phyloP scores from a whole-genome alignment of 108 stramenopile species.

The Nitzschia sp. region DNA sequence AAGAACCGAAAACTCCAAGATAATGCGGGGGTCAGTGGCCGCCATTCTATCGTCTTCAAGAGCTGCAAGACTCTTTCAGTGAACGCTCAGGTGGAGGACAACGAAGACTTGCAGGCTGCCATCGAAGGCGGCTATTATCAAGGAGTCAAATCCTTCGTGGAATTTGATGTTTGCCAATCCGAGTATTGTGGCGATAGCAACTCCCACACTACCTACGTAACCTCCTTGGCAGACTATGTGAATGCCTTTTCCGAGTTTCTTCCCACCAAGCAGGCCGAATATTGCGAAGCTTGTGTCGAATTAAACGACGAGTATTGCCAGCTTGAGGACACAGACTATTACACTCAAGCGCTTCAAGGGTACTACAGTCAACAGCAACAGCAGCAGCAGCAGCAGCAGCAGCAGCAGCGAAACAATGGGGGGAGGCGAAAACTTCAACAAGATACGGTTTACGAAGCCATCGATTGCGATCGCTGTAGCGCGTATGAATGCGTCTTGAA shows the following conservation, averaged over 20 bases:
- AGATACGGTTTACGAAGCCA: not conserved
- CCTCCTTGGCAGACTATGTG: constrained; percentile 49
- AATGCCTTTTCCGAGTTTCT: constrained; percentile 37
- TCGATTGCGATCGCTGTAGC: constrained; percentile 49
- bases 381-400: no score
- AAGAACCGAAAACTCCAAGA: constrained; percentile 15
- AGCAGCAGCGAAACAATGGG: no score
- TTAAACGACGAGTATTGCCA: constrained; percentile 51
- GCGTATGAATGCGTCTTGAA: constrained; percentile 45
- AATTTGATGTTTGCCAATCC: constrained; percentile 56
- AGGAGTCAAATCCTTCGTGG: constrained; percentile 50
- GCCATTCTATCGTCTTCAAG: constrained; percentile 24
- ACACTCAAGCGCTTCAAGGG: not conserved
- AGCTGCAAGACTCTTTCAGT: constrained; percentile 18
- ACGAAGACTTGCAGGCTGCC: not conserved
- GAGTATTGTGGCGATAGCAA: constrained; percentile 33
- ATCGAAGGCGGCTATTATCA: not conserved
- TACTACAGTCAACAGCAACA: not conserved
- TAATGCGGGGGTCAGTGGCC: constrained; percentile 12
- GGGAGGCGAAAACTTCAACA: constrained; percentile 5
- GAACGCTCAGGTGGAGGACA: not conserved
- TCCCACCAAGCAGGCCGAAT: constrained; percentile 31
- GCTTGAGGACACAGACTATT: no score
- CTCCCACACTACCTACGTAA: constrained; percentile 36
- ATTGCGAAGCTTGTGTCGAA: constrained; percentile 52